Evolutionary conservation across 352 stramenopile species (phyloP).

Genomic region (Thraustochytrium striatum): DNA sequence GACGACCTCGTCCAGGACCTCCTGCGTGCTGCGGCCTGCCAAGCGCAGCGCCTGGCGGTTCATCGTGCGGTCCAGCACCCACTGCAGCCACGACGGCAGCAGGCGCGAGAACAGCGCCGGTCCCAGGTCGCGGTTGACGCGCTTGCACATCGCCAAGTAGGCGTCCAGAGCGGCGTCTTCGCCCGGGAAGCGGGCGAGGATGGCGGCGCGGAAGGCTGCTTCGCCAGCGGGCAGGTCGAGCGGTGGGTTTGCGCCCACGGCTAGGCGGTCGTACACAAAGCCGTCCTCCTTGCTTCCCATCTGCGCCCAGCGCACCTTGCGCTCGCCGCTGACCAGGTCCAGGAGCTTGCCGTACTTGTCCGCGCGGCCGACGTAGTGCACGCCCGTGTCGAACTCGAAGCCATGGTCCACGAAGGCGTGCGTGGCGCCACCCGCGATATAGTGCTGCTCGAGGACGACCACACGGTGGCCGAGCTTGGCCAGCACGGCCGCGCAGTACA

Average conservation of each 20-base stretch:
- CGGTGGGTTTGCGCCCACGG: neutral
- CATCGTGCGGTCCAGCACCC: constrained; percentile 29
- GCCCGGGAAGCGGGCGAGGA: constrained; percentile 41
- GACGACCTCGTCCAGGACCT: constrained; percentile 55
- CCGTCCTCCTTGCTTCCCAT: neutral
- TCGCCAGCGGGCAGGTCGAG: constrained; percentile 10
- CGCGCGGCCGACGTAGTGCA: constrained; percentile 60
- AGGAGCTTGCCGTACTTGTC: constrained; percentile 49
- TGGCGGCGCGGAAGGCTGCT: neutral
- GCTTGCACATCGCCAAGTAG: constrained; percentile 13
- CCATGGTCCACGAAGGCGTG: constrained; percentile 58
- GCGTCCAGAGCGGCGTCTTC: constrained; percentile 46
- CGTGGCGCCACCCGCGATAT: constrained; percentile 57
- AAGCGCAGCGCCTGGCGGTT: neutral
- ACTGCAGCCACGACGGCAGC: constrained; percentile 45
- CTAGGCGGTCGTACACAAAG: constrained; percentile 3
- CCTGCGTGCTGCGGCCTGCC: constrained; percentile 5
- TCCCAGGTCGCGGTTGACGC: neutral
- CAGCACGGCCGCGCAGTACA: constrained; percentile 55
- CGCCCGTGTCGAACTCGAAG: constrained; percentile 61
- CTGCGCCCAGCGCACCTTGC: neutral
- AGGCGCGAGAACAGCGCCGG: constrained; percentile 23
- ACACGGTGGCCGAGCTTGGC: constrained; percentile 56
- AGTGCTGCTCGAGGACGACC: constrained; percentile 60
- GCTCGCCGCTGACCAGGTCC: constrained; percentile 7